These are phyloP conservation scores for Fennellomyces sp. DNA, from an alignment of 371 early-diverging fungal species.

Conservation along the genomic window DNA sequence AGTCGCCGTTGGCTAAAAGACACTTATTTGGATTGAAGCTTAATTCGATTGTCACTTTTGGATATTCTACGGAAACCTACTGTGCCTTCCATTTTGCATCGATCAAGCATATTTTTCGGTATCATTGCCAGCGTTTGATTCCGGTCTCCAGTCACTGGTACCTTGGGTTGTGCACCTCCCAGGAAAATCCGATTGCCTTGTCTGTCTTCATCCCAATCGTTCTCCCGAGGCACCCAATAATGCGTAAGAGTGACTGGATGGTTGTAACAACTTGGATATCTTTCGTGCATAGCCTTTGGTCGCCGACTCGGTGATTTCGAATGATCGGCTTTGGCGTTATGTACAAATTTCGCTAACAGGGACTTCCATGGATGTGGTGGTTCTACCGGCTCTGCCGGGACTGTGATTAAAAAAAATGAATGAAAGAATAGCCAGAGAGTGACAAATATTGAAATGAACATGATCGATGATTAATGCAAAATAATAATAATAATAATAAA, in stretches of 20 bases:
- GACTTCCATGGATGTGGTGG: no score
- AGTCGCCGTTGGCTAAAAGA: neutral
- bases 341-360: no score
- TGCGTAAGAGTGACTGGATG: slow-evolving; percentile 14
- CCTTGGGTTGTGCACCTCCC: slow-evolving; percentile 1
- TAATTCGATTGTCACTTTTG: neutral
- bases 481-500: no score
- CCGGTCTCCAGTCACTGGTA: neutral
- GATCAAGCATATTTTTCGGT: slow-evolving; percentile 16
- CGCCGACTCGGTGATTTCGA: no score
- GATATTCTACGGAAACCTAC: slow-evolving; percentile 10
- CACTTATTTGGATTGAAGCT: neutral
- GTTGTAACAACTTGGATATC: no score
- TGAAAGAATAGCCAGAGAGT: no score
- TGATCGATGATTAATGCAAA: no score
- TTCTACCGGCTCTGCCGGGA: no score
- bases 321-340: no score
- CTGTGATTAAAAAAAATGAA: no score
- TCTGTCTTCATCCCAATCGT: slow-evolving; percentile 36
- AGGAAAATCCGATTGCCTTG: slow-evolving; percentile 25
- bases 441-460: no score
- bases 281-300: no score
- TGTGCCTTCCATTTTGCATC: slow-evolving; percentile 40
- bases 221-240: slow-evolving; percentile 44
- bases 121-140: slow-evolving; percentile 18